phyloP scores from a whole-genome alignment of 768 basidiomycete genomes.

The Agrocybe chaxingu region DNA sequence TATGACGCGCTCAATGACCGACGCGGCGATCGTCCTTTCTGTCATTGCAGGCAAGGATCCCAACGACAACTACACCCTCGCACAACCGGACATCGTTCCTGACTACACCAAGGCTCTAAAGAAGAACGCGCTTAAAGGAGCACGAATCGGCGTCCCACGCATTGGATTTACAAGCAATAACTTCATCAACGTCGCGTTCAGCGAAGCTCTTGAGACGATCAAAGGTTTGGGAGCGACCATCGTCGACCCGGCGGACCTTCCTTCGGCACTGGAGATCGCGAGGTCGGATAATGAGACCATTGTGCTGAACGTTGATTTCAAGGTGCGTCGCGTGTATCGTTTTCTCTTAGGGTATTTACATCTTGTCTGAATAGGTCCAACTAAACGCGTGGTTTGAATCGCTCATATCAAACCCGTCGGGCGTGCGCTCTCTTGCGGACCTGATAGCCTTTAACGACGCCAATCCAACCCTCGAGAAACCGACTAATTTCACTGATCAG shows the following conservation, averaged over 20 bases:
- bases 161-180: slow-evolving; percentile 31
- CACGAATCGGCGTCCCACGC: slow-evolving; percentile 53
- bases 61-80: slow-evolving; percentile 52
- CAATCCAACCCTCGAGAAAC: slow-evolving; percentile 48
- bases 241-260: slow-evolving; percentile 61
- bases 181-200: slow-evolving; percentile 35
- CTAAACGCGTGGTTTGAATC: slow-evolving; percentile 45
- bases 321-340: slow-evolving; percentile 31
- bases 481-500: slow-evolving; percentile 34
- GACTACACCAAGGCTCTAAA: slow-evolving; percentile 54
- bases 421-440: slow-evolving; percentile 52
- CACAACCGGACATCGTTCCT: slow-evolving; percentile 49
- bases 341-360: not conserved
- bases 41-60: slow-evolving; percentile 53
- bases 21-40: slow-evolving; percentile 54
- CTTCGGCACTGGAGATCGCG: slow-evolving; percentile 48
- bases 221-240: slow-evolving; percentile 44
- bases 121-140: slow-evolving; percentile 43
- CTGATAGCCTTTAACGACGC: slow-evolving; percentile 55
- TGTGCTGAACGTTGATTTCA: slow-evolving; percentile 57
- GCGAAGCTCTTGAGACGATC: slow-evolving; percentile 34
- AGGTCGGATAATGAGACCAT: slow-evolving; percentile 50
- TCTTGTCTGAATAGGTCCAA: slow-evolving; percentile 38
- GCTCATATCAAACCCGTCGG: slow-evolving; percentile 51
- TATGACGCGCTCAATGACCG: slow-evolving; percentile 48